Conservation (phyloP, 2,329 filamentous ascomycete genomes). For the Teratosphaeria viscida region DNA sequence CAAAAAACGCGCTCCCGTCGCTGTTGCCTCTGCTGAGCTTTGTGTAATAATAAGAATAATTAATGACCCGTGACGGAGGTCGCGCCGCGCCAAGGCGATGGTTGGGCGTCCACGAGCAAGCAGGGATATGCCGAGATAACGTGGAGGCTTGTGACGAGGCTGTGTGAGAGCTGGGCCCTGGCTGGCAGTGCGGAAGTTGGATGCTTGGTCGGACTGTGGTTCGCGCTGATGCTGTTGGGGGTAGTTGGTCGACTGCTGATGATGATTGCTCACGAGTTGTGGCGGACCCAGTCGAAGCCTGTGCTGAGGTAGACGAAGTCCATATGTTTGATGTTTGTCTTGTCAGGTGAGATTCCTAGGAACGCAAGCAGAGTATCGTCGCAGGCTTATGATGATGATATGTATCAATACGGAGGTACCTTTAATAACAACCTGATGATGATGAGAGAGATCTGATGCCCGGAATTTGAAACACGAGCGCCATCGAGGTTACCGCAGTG, state of each 20-base stretch:
- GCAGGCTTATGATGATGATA: neutral
- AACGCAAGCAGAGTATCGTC: neutral
- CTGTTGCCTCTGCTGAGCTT: neutral
- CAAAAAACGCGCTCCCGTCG: neutral
- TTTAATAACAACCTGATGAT: neutral
- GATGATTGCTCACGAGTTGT: constrained; percentile 2
- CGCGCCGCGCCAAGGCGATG: neutral
- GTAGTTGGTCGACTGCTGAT: neutral
- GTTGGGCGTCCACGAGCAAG: neutral
- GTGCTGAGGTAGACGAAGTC: constrained; percentile 6
- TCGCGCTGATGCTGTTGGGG: neutral
- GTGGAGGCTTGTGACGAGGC: neutral
- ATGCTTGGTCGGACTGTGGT: neutral
- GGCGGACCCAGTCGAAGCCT: constrained; percentile 6
- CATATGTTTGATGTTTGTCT: neutral
- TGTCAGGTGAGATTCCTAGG: neutral
- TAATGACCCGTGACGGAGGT: neutral
- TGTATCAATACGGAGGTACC: too few species aligned
- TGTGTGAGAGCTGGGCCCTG: neutral
- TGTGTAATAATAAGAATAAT: neutral
- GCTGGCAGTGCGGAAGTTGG: neutral
- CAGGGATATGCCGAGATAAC: neutral
- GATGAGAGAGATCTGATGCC: neutral
- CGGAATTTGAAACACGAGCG: neutral
- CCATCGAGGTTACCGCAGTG: neutral